Evolutionary conservation across 139 green algal species (phyloP), one percentile per base, ranked within the genome.

Genomic region (Closterium sp.): DNA sequence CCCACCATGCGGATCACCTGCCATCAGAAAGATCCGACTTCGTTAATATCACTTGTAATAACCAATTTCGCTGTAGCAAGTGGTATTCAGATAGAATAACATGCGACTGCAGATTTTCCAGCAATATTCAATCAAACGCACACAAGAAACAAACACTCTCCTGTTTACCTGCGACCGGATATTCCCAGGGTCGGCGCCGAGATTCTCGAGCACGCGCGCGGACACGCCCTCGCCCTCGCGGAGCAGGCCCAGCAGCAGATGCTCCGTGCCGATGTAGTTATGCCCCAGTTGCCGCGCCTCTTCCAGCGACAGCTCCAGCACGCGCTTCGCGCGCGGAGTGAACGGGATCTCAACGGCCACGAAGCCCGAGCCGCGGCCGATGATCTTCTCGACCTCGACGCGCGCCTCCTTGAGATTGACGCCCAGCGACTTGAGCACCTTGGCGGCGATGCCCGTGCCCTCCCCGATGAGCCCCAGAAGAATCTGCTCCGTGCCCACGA

Each of bases 251-350:
- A 99, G 95, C 94, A 99, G 96, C 73, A 99, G 98, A 97, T 99
- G 98, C 97, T 99, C 98, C 0, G 98, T 99, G 90, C 98, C 98
- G 89, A 99, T 99, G 97, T 99, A 99, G 96, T 99, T 99, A 97
- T 99, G 98, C 88, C 98, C 93, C 4, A 99, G 97, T 94, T 99
- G 97, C 30, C 98, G 96, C 4, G 98, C 98, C 96, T 99, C 98
- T 94, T 99, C 98, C 87, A 99, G 94, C 2, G 97, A 98, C 86
- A 99, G 97, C 95, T 99, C 98, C 95, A 99, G 95, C 50, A 99
- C 98, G 19, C 98, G 97, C 97, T 99, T 99, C 22, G 98, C 98
- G 31, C 98, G 96, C 0, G 98, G 98, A 3, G 98, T 99, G 96
- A 99, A 99, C 24, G 98, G 98, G 94, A 99, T 99, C 94, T 99